A percentile compares a stretch with the other conserved stretches of the same genome.
Evolutionary conservation across 2,329 filamentous ascomycete genomes (phyloP).

Genomic region (Colletotrichum truncatum): DNA sequence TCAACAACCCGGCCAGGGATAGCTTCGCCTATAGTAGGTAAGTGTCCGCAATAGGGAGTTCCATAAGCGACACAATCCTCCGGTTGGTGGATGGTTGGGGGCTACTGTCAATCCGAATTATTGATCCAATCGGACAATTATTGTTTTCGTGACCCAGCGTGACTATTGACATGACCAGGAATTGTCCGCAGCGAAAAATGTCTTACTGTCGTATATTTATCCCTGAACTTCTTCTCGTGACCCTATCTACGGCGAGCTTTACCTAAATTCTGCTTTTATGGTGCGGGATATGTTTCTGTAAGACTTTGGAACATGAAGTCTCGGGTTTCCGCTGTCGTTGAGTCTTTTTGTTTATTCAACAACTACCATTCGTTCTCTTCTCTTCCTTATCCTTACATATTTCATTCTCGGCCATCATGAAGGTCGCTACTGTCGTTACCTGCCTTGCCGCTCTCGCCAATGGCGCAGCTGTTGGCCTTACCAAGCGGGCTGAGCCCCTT

Average conservation of each 20-base stretch:
- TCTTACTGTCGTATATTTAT: neutral
- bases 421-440: constrained; percentile 45
- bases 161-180: neutral
- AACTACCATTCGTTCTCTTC: neutral
- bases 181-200: constrained; percentile 8
- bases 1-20: neutral
- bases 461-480: constrained; percentile 41
- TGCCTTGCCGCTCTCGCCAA: constrained; percentile 45
- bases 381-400: neutral
- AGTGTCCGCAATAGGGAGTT: neutral
- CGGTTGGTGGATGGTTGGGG: neutral
- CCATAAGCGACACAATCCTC: neutral
- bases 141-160: constrained; percentile 3
- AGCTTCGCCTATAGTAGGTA: neutral
- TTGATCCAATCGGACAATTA: neutral
- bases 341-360: neutral
- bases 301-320: neutral
- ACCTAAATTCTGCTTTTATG: neutral
- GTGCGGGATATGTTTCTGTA: neutral
- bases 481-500: constrained; percentile 46
- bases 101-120: neutral
- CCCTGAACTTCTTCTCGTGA: neutral
- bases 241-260: neutral
- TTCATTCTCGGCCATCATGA: constrained; percentile 39
- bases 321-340: neutral